phyloP scores from a whole-genome alignment of 2,329 filamentous ascomycete genomes.

The Fusarium scirpi region DNA sequence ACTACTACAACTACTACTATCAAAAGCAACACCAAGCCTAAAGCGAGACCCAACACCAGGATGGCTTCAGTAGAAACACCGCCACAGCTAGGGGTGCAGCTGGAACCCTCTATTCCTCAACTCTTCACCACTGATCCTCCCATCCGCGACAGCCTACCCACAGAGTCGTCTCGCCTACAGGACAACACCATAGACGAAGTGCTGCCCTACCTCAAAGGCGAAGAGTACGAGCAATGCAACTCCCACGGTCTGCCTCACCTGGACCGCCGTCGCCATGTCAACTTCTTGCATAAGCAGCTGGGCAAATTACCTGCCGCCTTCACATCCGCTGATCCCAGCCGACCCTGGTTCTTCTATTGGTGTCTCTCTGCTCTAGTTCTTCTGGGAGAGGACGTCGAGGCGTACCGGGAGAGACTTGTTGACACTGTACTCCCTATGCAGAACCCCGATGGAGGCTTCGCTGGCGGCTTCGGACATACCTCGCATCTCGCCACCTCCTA shows the following conservation, averaged over 20 bases:
- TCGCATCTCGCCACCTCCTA: constrained; percentile 93
- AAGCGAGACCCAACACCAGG: constrained; percentile 21
- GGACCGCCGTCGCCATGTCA: constrained; percentile 70
- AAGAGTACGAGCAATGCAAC: constrained; percentile 70
- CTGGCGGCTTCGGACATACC: constrained; percentile 90
- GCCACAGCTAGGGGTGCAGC: constrained; percentile 10
- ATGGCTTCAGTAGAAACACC: constrained; percentile 30
- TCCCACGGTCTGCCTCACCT: constrained; percentile 79
- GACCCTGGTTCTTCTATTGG: constrained; percentile 98
- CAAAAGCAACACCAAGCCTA: constrained; percentile 21
- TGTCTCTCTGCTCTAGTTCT: constrained; percentile 79
- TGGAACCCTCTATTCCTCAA: constrained; percentile 57
- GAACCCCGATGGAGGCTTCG: constrained; percentile 86
- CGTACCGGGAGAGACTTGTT: constrained; percentile 77
- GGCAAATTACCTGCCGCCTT: constrained; percentile 75
- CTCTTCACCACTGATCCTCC: constrained; percentile 70
- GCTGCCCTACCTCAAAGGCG: constrained; percentile 73
- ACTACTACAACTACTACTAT: constrained; percentile 2
- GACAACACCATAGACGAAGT: constrained; percentile 76
- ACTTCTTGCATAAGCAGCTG: constrained; percentile 71
- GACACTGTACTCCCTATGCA: constrained; percentile 85
- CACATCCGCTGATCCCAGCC: constrained; percentile 82
- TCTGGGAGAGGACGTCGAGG: constrained; percentile 77
- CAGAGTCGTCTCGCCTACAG: constrained; percentile 76
- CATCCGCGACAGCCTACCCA: constrained; percentile 74